phyloP scores from a whole-genome alignment of 805 yeast species.

The Ogataea siamensis region DNA sequence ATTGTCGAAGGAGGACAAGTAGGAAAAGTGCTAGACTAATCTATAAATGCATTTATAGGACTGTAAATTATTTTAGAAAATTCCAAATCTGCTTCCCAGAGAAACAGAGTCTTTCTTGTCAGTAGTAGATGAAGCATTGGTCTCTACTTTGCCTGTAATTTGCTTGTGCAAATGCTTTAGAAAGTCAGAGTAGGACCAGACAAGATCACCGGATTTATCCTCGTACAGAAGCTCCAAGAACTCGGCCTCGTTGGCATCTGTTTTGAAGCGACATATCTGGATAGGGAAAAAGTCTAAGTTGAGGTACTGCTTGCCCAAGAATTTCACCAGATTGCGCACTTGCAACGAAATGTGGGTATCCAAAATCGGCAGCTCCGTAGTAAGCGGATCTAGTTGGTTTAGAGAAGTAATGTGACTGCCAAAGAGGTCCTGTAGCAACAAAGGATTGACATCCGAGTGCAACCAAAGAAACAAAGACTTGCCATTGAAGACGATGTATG shows the following conservation, averaged over 20 bases:
- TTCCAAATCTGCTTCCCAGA: slow-evolving; percentile 20
- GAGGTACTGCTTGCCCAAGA: slow-evolving; percentile 43
- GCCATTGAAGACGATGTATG: slow-evolving; percentile 75
- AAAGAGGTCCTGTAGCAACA: slow-evolving; percentile 70
- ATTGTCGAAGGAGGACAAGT: slow-evolving; percentile 45
- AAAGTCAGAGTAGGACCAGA: slow-evolving; percentile 63
- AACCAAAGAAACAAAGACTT: slow-evolving; percentile 58
- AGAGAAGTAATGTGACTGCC: slow-evolving; percentile 50
- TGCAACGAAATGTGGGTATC: slow-evolving; percentile 69
- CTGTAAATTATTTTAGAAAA: slow-evolving; percentile 16
- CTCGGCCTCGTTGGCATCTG: slow-evolving; percentile 57
- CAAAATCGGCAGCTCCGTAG: slow-evolving; percentile 64
- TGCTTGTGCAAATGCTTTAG: slow-evolving; percentile 65
- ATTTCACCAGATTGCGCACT: slow-evolving; percentile 60
- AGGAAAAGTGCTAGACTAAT: slow-evolving; percentile 45
- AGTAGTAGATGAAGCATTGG: slow-evolving; percentile 5
- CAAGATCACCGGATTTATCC: slow-evolving; percentile 57
- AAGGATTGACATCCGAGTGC: slow-evolving; percentile 63
- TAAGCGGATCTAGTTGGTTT: slow-evolving; percentile 45
- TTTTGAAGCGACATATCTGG: slow-evolving; percentile 60
- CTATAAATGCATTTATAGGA: slow-evolving; percentile 10
- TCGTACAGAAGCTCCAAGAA: slow-evolving; percentile 68
- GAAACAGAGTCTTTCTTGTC: slow-evolving; percentile 15
- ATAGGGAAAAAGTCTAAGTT: slow-evolving; percentile 45
- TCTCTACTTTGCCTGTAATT: slow-evolving; percentile 48